Evolutionary conservation across 805 yeast species (phyloP), one percentile per base, ranked within the genome.

Genomic region (Ogataea pignaliae): DNA sequence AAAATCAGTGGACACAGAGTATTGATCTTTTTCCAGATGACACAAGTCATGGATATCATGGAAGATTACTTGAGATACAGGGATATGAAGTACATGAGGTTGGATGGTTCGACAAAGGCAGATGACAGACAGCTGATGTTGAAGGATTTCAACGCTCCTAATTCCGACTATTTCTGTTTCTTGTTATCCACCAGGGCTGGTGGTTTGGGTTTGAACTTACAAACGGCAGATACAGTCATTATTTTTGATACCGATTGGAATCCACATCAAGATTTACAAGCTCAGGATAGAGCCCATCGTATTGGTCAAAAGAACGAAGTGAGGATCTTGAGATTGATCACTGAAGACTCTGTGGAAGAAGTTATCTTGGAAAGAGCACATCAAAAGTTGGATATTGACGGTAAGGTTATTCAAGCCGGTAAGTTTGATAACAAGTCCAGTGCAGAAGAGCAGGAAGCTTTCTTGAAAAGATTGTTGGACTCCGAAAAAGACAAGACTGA

Each of bases 201-300:
- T 75, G 95, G 95, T 52, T 76, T 86, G 56, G 95, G 95, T 59
- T 73, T 86, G 57, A 86, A 86, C 64, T 77, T 86, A 62, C 95
- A 86, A 68, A 85, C 90, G 21, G 95, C 95, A 3, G 95, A 86
- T 61, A 86, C 95, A 0, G 95, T 86, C 46, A 80, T 86, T 50
- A 86, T 86, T 50, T 86, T 85, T 61, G 95, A 86, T 63, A 84
- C 91, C 13, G 95, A 86, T 68, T 86, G 95, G 95, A 86, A 86
- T 60, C 95, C 95, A 9, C 95, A 86, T 68, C 95, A 86, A 65
- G 95, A 86, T 79, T 76, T 86, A 59, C 95, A 86, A 63, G 95
- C 93, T 1, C 95, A 86, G 65, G 95, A 86, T 65, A 75, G 95
- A 71, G 95, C 95, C 1, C 95, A 86, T 64, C 78, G 95, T 73